Evolutionary conservation across 2,329 filamentous ascomycete genomes (phyloP).

Genomic region (Trichoderma atrobrunneum): DNA sequence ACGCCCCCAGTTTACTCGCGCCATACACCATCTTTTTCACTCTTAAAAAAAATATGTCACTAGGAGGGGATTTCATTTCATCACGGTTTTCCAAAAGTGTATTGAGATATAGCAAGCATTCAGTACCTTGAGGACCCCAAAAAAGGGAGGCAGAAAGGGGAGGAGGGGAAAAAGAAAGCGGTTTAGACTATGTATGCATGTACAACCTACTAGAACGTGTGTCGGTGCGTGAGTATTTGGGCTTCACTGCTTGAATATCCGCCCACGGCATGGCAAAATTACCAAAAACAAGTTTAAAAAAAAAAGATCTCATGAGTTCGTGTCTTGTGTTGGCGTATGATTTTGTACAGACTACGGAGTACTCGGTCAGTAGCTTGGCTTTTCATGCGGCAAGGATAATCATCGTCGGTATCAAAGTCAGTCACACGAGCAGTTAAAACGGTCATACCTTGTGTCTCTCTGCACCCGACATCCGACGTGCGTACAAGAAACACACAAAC

Average conservation of each 20-base stretch:
- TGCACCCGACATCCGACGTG: neutral
- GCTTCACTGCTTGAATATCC: neutral
- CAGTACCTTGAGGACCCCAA: neutral
- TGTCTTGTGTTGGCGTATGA: neutral
- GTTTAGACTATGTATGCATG: constrained; percentile 12
- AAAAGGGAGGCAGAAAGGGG: neutral
- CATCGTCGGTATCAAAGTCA: neutral
- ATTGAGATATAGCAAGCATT: constrained; percentile 17
- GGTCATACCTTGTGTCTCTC: too few relatives aligned
- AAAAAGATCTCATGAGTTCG: neutral
- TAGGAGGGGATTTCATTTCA: neutral
- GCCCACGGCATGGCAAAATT: neutral
- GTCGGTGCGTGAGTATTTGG: neutral
- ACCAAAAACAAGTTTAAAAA: constrained; percentile 7
- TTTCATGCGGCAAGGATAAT: neutral
- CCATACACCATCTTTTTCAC: neutral
- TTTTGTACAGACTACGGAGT: neutral
- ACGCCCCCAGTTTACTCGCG: neutral
- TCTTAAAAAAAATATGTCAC: neutral
- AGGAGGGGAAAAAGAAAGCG: neutral
- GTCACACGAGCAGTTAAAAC: neutral
- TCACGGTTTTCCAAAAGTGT: neutral
- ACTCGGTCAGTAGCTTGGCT: neutral
- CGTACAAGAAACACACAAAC: neutral
- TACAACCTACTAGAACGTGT: neutral